Percentiles rank a stretch among this genome's conserved stretches.
Conservation (phyloP, 192 early-diverging fungal species). For the Glomus cerebriforme region DNA sequence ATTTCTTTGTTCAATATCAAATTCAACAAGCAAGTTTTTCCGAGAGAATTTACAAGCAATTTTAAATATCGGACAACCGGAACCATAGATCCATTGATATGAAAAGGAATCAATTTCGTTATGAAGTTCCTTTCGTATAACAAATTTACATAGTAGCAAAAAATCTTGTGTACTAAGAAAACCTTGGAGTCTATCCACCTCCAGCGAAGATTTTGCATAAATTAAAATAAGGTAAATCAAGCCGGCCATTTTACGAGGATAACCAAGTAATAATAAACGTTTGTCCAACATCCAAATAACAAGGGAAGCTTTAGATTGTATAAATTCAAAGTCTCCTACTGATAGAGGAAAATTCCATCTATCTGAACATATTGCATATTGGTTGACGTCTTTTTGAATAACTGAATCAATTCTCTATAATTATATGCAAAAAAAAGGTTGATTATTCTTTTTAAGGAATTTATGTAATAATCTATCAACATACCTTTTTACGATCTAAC, state of each 20-base stretch:
- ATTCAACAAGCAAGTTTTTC: slow-evolving; percentile 95
- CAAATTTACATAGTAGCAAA: slow-evolving; percentile 79
- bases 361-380: slow-evolving; percentile 79
- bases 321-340: slow-evolving; percentile 69
- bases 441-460: not conserved
- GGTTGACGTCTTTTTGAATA: slow-evolving; percentile 82
- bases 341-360: slow-evolving; percentile 53
- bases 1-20: slow-evolving; percentile 75
- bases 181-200: slow-evolving; percentile 42
- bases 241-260: slow-evolving; percentile 70
- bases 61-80: slow-evolving; percentile 87
- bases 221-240: slow-evolving; percentile 81
- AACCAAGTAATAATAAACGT: slow-evolving; percentile 75
- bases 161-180: slow-evolving; percentile 69
- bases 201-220: slow-evolving; percentile 71
- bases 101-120: slow-evolving; percentile 69
- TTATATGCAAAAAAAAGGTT: not conserved
- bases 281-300: slow-evolving; percentile 93
- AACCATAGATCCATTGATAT: slow-evolving; percentile 93
- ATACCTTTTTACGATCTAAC: slow-evolving; percentile 75
- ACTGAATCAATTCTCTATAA: slow-evolving; percentile 81
- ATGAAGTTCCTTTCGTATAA: slow-evolving; percentile 76
- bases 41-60: slow-evolving; percentile 87
- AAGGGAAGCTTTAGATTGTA: slow-evolving; percentile 82
- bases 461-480: not conserved